Percentiles rank a stretch among this genome's conserved stretches.
phyloP scores from a whole-genome alignment of 306 rosid species.

The Erythrophleum fordii region DNA sequence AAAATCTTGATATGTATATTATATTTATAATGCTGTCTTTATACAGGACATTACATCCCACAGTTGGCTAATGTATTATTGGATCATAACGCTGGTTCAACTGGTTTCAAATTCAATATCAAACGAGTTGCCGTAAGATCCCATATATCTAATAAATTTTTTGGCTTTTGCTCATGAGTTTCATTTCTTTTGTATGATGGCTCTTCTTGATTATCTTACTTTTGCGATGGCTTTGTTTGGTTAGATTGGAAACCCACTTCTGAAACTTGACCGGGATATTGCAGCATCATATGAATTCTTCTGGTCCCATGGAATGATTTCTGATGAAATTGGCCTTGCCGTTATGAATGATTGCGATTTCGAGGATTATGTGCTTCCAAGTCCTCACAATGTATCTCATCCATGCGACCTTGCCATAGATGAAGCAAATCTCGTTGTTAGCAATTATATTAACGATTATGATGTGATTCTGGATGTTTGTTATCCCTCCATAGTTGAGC shows the following conservation, averaged over 20 bases:
- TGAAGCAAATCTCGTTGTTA: conserved; percentile 55
- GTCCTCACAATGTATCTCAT: conserved; percentile 61
- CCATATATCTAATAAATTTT: neutral
- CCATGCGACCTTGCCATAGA: conserved; percentile 58
- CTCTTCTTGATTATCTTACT: no score
- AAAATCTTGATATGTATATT: neutral
- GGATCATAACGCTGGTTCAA: conserved; percentile 72
- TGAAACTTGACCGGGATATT: conserved; percentile 65
- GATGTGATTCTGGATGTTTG: conserved; percentile 89
- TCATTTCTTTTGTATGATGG: neutral
- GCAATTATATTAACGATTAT: conserved; percentile 63
- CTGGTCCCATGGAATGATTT: conserved; percentile 96
- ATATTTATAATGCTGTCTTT: neutral
- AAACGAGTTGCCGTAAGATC: conserved; percentile 84
- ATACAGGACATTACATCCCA: conserved; percentile 84
- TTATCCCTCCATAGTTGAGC: conserved; percentile 81
- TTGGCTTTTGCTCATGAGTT: neutral
- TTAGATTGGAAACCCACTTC: conserved; percentile 92
- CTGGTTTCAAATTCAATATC: conserved; percentile 79
- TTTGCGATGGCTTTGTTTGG: conserved; percentile 1
- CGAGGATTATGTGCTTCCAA: conserved; percentile 50
- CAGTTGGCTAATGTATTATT: conserved; percentile 68
- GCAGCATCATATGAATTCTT: conserved; percentile 74
- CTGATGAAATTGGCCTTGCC: conserved; percentile 75
- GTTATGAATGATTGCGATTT: conserved; percentile 70